Evolutionary conservation across 1,139 yeast species (phyloP).

Genomic region (Tardiomyces depauwii): DNA sequence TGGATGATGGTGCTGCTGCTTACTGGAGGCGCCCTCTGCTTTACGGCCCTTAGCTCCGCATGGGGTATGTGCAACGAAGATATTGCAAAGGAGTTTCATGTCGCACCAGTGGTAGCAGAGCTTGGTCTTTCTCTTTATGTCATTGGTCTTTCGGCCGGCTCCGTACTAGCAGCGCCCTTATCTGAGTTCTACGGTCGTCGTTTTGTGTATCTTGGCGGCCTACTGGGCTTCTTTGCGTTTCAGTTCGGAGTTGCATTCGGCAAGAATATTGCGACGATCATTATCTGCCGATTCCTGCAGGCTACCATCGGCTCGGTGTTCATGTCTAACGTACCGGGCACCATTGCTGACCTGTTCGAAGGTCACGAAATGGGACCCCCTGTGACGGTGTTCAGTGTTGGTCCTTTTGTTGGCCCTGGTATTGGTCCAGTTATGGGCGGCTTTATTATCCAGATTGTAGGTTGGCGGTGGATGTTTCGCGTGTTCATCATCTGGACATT

Average conservation of each 20-base stretch:
- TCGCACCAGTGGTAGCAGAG: slow-evolving; percentile 44
- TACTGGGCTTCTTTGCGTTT: slow-evolving; percentile 36
- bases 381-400: slow-evolving; percentile 49
- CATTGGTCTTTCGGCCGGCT: slow-evolving; percentile 76
- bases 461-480: slow-evolving; percentile 54
- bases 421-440: slow-evolving; percentile 49
- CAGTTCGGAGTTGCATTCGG: slow-evolving; percentile 67
- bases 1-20: slow-evolving; percentile 45
- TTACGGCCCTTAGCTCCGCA: background rate
- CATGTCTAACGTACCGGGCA: slow-evolving; percentile 73
- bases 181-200: slow-evolving; percentile 72
- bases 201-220: slow-evolving; percentile 42
- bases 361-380: slow-evolving; percentile 59
- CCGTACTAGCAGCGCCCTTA: slow-evolving; percentile 70
- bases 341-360: slow-evolving; percentile 67
- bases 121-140: slow-evolving; percentile 65
- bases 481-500: slow-evolving; percentile 40
- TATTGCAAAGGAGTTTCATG: slow-evolving; percentile 28
- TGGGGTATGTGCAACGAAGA: background rate
- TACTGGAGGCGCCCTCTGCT: slow-evolving; percentile 33
- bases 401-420: slow-evolving; percentile 68
- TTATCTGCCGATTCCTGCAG: slow-evolving; percentile 65
- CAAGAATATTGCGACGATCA: slow-evolving; percentile 58
- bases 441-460: slow-evolving; percentile 25
- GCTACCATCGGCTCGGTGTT: slow-evolving; percentile 78